These are phyloP conservation scores for Lachancea sp. DNA, from an alignment of 805 yeast species.

Conservation along the genomic window DNA sequence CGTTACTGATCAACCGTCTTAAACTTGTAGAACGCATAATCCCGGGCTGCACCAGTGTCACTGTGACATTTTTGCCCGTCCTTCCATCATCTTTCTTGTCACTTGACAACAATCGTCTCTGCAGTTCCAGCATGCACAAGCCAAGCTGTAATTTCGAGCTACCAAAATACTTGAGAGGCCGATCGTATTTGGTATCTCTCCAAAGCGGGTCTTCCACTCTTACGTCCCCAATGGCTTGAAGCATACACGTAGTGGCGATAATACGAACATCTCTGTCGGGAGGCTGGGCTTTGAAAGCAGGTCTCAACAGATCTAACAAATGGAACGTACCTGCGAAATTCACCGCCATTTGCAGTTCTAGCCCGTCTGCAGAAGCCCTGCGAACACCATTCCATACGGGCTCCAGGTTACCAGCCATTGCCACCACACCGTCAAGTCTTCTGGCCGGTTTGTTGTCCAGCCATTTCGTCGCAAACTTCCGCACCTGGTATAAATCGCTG, in stretches of 20 bases:
- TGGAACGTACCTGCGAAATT: slow-evolving; percentile 82
- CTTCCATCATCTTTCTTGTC: slow-evolving; percentile 38
- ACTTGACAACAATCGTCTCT: slow-evolving; percentile 58
- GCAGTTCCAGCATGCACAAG: slow-evolving; percentile 73
- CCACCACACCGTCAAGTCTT: slow-evolving; percentile 80
- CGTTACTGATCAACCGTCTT: slow-evolving; percentile 70
- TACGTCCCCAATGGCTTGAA: slow-evolving; percentile 67
- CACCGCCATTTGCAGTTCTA: slow-evolving; percentile 77
- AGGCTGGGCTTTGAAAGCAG: slow-evolving; percentile 81
- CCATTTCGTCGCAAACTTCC: slow-evolving; percentile 93
- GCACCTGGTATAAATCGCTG: slow-evolving; percentile 60
- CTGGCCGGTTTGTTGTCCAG: slow-evolving; percentile 86
- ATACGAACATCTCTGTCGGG: slow-evolving; percentile 92
- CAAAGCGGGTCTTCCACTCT: slow-evolving; percentile 59
- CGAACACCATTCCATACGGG: slow-evolving; percentile 62
- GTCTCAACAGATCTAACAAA: slow-evolving; percentile 70
- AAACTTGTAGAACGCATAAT: slow-evolving; percentile 83
- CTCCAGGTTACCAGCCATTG: slow-evolving; percentile 77
- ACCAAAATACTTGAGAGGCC: slow-evolving; percentile 76
- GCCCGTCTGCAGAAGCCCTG: slow-evolving; percentile 67
- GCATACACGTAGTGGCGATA: slow-evolving; percentile 67
- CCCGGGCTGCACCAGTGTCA: slow-evolving; percentile 85
- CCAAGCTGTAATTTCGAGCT: slow-evolving; percentile 72
- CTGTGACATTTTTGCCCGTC: slow-evolving; percentile 54
- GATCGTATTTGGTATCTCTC: slow-evolving; percentile 47